Conservation (phyloP, 768 basidiomycete species). For the Boletus rubescentipes region DNA sequence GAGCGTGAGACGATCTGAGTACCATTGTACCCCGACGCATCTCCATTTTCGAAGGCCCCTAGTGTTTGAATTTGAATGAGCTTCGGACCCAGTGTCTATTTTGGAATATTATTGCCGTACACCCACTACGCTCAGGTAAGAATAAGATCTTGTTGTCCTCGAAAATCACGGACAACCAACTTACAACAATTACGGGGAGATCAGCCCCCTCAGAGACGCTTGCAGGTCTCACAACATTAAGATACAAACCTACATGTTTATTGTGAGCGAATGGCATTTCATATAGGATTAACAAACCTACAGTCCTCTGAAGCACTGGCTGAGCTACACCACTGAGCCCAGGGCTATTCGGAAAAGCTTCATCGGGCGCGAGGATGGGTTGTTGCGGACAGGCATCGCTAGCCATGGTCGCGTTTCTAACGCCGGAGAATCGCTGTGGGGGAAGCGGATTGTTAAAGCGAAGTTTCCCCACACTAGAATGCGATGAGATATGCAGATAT, state of each 20-base stretch:
- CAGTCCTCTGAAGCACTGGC: constrained; percentile 18
- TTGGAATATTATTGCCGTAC: not conserved
- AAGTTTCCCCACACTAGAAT: constrained; percentile 13
- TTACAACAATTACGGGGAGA: constrained; percentile 25
- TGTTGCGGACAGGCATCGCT: constrained; percentile 45
- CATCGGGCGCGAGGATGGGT: not conserved
- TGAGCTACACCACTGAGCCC: not conserved
- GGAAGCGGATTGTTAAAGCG: constrained; percentile 18
- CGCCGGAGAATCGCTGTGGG: not conserved
- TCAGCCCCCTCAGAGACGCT: constrained; percentile 1
- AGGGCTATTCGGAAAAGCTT: not conserved
- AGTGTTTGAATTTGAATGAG: not conserved
- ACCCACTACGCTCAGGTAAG: not conserved
- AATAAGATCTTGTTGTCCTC: not conserved
- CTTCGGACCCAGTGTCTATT: no score
- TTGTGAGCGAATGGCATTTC: not conserved
- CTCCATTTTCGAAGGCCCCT: constrained; percentile 14
- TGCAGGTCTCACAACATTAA: constrained; percentile 14
- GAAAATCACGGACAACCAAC: not conserved
- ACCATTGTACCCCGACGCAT: constrained; percentile 13
- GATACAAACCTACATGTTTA: constrained; percentile 21
- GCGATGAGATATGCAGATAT: not conserved
- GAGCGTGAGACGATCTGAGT: constrained; percentile 23
- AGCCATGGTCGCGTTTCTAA: not conserved
- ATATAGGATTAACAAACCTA: not conserved